phyloP scores from a whole-genome alignment of 352 stramenopile genomes.

The Globisporangium megalacanthum region DNA sequence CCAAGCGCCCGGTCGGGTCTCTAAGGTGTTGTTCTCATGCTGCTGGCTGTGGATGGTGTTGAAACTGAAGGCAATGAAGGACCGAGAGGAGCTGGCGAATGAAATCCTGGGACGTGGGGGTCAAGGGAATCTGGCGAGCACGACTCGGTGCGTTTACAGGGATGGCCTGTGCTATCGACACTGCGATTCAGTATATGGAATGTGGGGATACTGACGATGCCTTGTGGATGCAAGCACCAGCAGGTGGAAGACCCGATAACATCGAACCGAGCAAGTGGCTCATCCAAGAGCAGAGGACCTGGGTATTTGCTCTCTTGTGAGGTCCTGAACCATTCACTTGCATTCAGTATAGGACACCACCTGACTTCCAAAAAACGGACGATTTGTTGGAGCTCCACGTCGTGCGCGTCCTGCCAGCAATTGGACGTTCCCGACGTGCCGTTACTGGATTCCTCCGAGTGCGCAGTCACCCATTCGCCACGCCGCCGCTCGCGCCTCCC shows the following conservation, averaged over 20 bases:
- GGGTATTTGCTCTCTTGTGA: background rate
- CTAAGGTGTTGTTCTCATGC: background rate
- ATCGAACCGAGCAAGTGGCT: conserved; percentile 15
- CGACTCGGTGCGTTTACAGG: conserved; percentile 56
- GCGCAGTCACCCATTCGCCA: too few relatives aligned
- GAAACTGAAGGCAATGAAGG: conserved; percentile 86
- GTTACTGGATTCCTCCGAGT: too few relatives aligned
- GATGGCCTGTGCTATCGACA: background rate
- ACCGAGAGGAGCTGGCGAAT: conserved; percentile 31
- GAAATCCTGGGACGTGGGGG: conserved; percentile 66
- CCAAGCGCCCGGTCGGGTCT: background rate
- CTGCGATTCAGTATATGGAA: background rate
- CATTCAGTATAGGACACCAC: too few relatives aligned
- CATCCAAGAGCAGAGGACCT: conserved; percentile 42
- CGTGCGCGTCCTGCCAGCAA: too few relatives aligned
- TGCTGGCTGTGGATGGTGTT: conserved; percentile 13
- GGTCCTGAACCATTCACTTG: too few relatives aligned
- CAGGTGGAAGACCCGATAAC: conserved; percentile 62
- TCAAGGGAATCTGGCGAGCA: conserved; percentile 64
- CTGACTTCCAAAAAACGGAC: too few relatives aligned
- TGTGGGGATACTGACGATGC: background rate
- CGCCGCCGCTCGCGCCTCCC: background rate
- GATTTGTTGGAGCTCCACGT: too few relatives aligned
- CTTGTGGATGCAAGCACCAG: background rate
- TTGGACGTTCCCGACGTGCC: too few relatives aligned